A percentile compares a stretch with the other conserved stretches of the same genome.
phyloP scores from a whole-genome alignment of 495 filamentous ascomycete genomes.

The Mycothermus thermophilus region DNA sequence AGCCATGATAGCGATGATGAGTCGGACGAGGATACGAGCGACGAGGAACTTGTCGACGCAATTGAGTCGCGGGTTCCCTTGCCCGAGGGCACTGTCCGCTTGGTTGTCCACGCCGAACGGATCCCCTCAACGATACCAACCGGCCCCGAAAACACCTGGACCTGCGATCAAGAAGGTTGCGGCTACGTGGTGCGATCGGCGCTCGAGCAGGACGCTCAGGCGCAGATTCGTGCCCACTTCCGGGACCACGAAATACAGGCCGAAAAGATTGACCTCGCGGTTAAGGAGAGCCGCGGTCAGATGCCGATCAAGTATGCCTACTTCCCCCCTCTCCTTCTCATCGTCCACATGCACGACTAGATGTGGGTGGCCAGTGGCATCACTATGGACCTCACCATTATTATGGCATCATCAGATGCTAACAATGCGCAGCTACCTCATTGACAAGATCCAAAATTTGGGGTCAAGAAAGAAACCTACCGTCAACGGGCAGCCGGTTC shows the following conservation, averaged over 20 bases:
- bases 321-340: slow-evolving; percentile 9
- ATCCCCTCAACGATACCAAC: slow-evolving; percentile 32
- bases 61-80: slow-evolving; percentile 4
- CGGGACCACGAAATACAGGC: slow-evolving; percentile 49
- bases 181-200: slow-evolving; percentile 45
- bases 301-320: slow-evolving; percentile 44
- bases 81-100: slow-evolving; percentile 14
- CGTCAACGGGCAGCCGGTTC: slow-evolving; percentile 14
- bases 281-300: slow-evolving; percentile 41
- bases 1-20: slow-evolving; percentile 15
- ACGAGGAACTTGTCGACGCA: slow-evolving; percentile 16
- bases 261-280: slow-evolving; percentile 39
- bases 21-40: slow-evolving; percentile 26
- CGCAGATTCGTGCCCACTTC: slow-evolving; percentile 50
- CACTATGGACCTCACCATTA: not conserved
- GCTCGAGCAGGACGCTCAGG: slow-evolving; percentile 40
- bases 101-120: slow-evolving; percentile 31
- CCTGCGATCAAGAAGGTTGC: slow-evolving; percentile 57
- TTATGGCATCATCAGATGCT: no score
- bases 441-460: slow-evolving; percentile 29
- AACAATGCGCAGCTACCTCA: slow-evolving; percentile 22
- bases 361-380: not conserved
- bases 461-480: slow-evolving; percentile 8
- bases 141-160: slow-evolving; percentile 52
- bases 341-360: slow-evolving; percentile 1